Base-by-base conservation (phyloP, 257 asterid species). In the Nicotiana undulata region DNA sequence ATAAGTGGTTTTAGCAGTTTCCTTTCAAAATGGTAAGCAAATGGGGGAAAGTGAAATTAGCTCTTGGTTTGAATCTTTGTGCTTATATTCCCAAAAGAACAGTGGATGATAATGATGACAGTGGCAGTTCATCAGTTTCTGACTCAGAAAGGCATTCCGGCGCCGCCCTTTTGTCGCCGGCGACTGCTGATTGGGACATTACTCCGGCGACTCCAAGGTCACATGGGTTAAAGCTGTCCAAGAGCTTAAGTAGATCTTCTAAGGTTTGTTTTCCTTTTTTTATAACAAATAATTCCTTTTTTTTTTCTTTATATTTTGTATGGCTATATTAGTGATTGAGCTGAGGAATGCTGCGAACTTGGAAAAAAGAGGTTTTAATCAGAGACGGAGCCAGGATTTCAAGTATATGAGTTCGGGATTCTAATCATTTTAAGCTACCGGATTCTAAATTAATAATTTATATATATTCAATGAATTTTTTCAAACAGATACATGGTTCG, bases 171-270 rank as follows among this genome's bases (percentile, higher is more conserved):
- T 84, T 91, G 64, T 86, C 97, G 7, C 94, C 93, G 84, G 92
- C 61, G 26, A 74, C 80, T 59, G 89, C 86, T 29, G 93, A 91
- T 80, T 92, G 89, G 90, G 80, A 88, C 16, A 80, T 92, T 24
- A 85, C 90, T 81, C 93, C 96, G 81, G 80, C 92, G 4, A 84
- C 95, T 20, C 92, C 93, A 3, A 85, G 79, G 64, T 88, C 97
- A 4, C 85, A 76, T 75, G 90, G 79, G 80, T 86, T 88, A 66
- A 93, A 86, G 86, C 85, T 92, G 29, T 92, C 97, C 74, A 93
- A 89, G 86, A 93, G 99, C 88, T 90, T 93, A 86, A 89, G 92
- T 81, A 88, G 93, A 89, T 93, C 98, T 88, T 95, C 99, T 51
- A 92, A 92, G 98, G 98, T 93, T 77, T 84, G 63, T 78, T 80